phyloP scores from a whole-genome alignment of 805 yeast genomes.

The Maudiozyma barnettii region DNA sequence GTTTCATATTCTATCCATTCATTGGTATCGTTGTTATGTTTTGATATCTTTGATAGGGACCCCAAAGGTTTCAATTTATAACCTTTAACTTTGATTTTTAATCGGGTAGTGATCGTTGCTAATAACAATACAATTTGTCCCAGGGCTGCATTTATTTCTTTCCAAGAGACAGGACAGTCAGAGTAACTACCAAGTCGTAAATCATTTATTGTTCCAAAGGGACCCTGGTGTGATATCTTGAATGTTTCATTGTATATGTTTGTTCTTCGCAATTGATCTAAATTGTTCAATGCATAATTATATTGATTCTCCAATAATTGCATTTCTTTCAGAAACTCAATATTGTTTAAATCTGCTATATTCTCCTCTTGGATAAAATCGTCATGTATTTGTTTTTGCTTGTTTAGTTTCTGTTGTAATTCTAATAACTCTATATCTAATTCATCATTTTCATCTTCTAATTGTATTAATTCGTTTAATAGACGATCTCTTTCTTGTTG shows the following conservation, averaged over 20 bases:
- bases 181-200: conserved; percentile 65
- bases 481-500: conserved; percentile 19
- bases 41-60: conserved; percentile 61
- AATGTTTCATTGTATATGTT: conserved; percentile 82
- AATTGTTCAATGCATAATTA: conserved; percentile 49
- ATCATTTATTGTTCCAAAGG: conserved; percentile 82
- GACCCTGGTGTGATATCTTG: conserved; percentile 73
- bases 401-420: conserved; percentile 40
- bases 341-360: conserved; percentile 42
- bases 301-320: conserved; percentile 56
- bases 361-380: conserved; percentile 41
- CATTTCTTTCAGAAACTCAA: conserved; percentile 42
- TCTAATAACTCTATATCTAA: conserved; percentile 37
- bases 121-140: conserved; percentile 73
- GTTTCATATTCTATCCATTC: conserved; percentile 43
- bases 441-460: conserved; percentile 27
- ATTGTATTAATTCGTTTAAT: conserved; percentile 1
- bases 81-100: conserved; percentile 45
- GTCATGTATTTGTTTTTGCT: conserved; percentile 39
- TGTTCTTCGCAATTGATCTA: conserved; percentile 61
- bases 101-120: conserved; percentile 49
- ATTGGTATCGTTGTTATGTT: conserved; percentile 31
- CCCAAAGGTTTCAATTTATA: conserved; percentile 76
- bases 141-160: conserved; percentile 83
- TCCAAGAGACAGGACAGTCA: conserved; percentile 64